Conservation (phyloP, 2,329 filamentous ascomycete genomes). For the Purpureocillium lavendulum region DNA sequence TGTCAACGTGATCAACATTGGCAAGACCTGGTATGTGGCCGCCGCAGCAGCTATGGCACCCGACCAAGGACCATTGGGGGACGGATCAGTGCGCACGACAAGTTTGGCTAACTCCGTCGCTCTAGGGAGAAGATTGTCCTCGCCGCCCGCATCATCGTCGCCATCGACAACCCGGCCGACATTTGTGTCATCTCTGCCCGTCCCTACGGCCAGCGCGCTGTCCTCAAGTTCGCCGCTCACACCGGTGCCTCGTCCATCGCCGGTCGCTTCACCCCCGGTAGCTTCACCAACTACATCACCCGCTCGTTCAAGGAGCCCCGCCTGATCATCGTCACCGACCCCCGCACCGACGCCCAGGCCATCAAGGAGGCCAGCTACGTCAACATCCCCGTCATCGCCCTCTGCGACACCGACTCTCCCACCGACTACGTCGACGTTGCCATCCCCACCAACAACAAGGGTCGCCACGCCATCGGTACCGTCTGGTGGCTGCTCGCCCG, state of each 20-base stretch:
- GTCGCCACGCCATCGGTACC: constrained; percentile 95
- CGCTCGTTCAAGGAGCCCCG: constrained; percentile 99
- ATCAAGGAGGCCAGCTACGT: constrained; percentile 99
- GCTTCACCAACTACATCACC: constrained; percentile 99
- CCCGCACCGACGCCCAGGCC: constrained; percentile 98
- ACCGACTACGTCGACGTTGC: constrained; percentile 99
- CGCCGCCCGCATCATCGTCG: constrained; percentile 95
- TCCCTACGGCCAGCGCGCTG: constrained; percentile 98
- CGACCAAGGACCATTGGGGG: no score
- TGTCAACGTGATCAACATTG: constrained; percentile 98
- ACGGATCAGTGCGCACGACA: no score
- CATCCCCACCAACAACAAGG: constrained; percentile 99
- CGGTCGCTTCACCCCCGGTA: constrained; percentile 99
- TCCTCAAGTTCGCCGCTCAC: constrained; percentile 99
- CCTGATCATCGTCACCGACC: constrained; percentile 98
- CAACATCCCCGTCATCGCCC: constrained; percentile 99
- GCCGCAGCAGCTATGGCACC: no score
- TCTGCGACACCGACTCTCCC: constrained; percentile 98
- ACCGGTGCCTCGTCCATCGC: constrained; percentile 97
- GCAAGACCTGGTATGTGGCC: constrained; percentile 95
- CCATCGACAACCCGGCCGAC: constrained; percentile 98
- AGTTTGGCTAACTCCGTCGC: constrained; percentile 7
- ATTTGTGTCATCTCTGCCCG: constrained; percentile 99
- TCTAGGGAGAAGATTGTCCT: constrained; percentile 98
- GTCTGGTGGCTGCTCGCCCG: constrained; percentile 99